These are phyloP conservation scores for Phytophthora sojae DNA, from an alignment of 352 stramenopile genomes.

Conservation along the genomic window DNA sequence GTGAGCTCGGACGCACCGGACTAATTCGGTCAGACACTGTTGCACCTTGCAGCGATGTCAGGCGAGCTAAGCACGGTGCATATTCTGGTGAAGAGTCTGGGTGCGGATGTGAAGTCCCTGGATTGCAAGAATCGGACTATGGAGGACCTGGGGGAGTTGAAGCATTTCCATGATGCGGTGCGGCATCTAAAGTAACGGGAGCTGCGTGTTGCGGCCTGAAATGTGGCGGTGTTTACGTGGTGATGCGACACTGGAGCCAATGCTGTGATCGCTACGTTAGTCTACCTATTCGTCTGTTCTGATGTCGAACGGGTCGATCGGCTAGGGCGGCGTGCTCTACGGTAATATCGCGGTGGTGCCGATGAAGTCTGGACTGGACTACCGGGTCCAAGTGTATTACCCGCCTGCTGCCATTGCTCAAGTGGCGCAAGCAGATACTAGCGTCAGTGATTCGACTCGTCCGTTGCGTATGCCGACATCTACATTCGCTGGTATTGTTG, in stretches of 20 bases:
- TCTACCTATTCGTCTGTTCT: slow-evolving; percentile 51
- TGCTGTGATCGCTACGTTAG: slow-evolving; percentile 41
- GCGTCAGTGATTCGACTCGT: no score
- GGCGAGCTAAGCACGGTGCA: slow-evolving; percentile 75
- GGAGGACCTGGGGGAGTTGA: slow-evolving; percentile 63
- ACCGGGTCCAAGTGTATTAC: slow-evolving; percentile 26
- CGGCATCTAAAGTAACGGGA: slow-evolving; percentile 58
- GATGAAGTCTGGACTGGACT: slow-evolving; percentile 26
- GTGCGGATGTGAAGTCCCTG: slow-evolving; percentile 56
- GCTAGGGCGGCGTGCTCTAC: slow-evolving; percentile 16
- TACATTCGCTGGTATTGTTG: no score
- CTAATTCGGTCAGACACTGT: slow-evolving; percentile 77
- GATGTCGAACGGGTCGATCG: slow-evolving; percentile 17
- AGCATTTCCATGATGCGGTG: slow-evolving; percentile 57
- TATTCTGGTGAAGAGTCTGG: slow-evolving; percentile 81
- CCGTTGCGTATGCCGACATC: no score
- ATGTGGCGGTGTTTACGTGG: slow-evolving; percentile 65
- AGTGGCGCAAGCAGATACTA: no score
- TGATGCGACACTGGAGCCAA: slow-evolving; percentile 69
- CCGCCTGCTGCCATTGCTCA: slow-evolving; percentile 11
- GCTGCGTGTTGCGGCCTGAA: slow-evolving; percentile 51
- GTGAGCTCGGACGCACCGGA: slow-evolving; percentile 71
- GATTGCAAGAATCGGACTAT: slow-evolving; percentile 70
- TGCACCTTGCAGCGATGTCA: slow-evolving; percentile 85
- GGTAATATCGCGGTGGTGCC: slow-evolving; percentile 19